Evolutionary conservation across 257 asterid species (phyloP), one percentile per base, ranked within the genome.

Genomic region (Jacaranda mimosifolia): DNA sequence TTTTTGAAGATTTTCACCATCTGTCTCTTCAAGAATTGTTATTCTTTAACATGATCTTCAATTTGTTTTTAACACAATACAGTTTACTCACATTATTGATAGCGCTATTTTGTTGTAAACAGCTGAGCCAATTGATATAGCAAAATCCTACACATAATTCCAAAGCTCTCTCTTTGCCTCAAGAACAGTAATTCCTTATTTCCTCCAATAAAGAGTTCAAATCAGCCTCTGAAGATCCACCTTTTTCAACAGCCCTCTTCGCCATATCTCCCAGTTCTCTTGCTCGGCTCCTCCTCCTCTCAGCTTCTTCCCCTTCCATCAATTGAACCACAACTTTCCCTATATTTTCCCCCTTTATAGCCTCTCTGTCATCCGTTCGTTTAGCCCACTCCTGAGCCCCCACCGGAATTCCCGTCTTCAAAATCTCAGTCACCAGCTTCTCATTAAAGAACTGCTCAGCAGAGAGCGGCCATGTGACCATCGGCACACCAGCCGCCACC

Each of bases 401-500:
- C 53, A 86, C 84, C 11, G 82, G 78, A 39, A 79, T 55, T 65
- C 88, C 90, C 1, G 63, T 84, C 60, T 72, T 26, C 51, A 84
- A 55, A 18, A 80, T 48, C 51, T 75, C 74, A 35, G 32, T 26
- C 32, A 26, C 32, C 32, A 26, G 32, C 32, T 26, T 26, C 32
- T 26, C 32, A 26, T 26, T 26, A 26, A 42, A 76, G 56, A 87
- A 85, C 35, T 84, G 89, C 80, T 87, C 91, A 0, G 81, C 77
- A 4, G 82, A 84, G 0, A 82, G 70, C 4, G 91, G 91, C 88
- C 91, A 86, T 2, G 91, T 82, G 26, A 80, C 80, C 87, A 84
- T 84, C 7, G 91, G 87, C 6, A 82, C 80, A 0, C 91, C 91
- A 1, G 83, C 76, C 8, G 74, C 53, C 21, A 84, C 77, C 40